Evolutionary conservation across 768 basidiomycete genomes (phyloP), one percentile per base, ranked within the genome.

Genomic region (Exidia glandulosa): DNA sequence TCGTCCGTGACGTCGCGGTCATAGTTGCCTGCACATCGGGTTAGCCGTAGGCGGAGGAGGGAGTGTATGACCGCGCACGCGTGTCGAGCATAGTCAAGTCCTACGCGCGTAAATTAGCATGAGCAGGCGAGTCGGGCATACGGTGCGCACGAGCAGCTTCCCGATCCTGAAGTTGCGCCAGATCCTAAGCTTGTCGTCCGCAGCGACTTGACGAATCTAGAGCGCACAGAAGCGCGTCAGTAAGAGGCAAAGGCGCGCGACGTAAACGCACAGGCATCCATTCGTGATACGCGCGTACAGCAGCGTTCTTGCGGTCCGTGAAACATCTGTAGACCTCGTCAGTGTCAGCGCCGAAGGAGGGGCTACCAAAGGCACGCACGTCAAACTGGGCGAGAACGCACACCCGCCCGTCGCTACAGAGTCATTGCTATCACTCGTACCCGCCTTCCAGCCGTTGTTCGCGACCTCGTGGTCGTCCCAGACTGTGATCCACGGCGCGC

Each of bases 91-190:
- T 81, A 10, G 81, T 78, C 64, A 83, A 67, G 65, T 83, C 82
- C 70, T 45, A 12, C 2, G 36, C 10, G 36, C 36, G 10, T 19
- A 10, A 10, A 19, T 37, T 19, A 37, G 41, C 16, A 45, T 2
- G 4, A 14, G 16, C 16, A 7, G 41, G 16, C 2, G 1, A 45
- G 16, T 45, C 23, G 16, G 41, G 23, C 16, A 45, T 7, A 16
- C 7, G 7, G 7, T 16, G 23, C 41, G 3, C 41, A 45, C 41
- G 63, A 82, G 66, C n/a, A 84, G 74, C 66, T 81, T 81, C 52
- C 82, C 83, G 36, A 85, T 77, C 70, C 82, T 78, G 71, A 85
- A 83, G 65, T 81, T 82, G 33, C 82, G 76, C 81, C 81, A 84
- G 57, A 83, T 83, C 30, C 81, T 74, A 16, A 84, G 75, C 63